phyloP scores from a whole-genome alignment of 805 yeast genomes.

The Yarrowia bubula region DNA sequence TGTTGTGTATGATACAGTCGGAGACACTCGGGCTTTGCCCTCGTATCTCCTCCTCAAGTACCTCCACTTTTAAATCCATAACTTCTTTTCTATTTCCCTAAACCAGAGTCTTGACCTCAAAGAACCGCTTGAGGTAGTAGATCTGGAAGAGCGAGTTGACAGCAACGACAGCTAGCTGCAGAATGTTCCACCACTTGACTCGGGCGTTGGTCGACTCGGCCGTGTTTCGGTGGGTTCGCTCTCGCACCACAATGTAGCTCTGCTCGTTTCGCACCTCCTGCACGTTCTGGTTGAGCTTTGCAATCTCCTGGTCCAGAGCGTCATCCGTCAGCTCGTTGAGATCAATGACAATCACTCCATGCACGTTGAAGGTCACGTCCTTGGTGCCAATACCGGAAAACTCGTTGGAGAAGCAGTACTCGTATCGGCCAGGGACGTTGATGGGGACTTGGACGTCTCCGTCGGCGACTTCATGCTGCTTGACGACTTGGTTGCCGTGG shows the following conservation, averaged over 20 bases:
- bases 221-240: slow-evolving; percentile 96
- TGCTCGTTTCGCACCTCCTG: slow-evolving; percentile 87
- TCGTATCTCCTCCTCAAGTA: too few relatives aligned
- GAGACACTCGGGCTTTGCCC: too few relatives aligned
- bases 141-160: slow-evolving; percentile 90
- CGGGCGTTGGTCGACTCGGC: slow-evolving; percentile 96
- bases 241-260: slow-evolving; percentile 89
- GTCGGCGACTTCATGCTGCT: slow-evolving; percentile 61
- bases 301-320: slow-evolving; percentile 79
- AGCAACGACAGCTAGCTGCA: slow-evolving; percentile 84
- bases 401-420: slow-evolving; percentile 91
- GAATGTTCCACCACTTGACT: slow-evolving; percentile 96
- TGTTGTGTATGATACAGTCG: too few relatives aligned
- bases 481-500: slow-evolving; percentile 50
- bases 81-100: slow-evolving; percentile 40
- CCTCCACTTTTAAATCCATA: neutral
- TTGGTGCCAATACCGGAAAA: slow-evolving; percentile 66
- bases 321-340: slow-evolving; percentile 71
- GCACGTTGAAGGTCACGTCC: slow-evolving; percentile 93
- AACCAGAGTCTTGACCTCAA: slow-evolving; percentile 89
- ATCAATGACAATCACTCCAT: slow-evolving; percentile 86
- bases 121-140: slow-evolving; percentile 88
- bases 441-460: slow-evolving; percentile 76
- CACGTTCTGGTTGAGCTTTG: slow-evolving; percentile 68
- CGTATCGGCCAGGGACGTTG: slow-evolving; percentile 65